Percentiles rank a stretch among this genome's conserved stretches.
Evolutionary conservation across 495 filamentous ascomycete genomes (phyloP).

Genomic region (Bryoglossum gracile): DNA sequence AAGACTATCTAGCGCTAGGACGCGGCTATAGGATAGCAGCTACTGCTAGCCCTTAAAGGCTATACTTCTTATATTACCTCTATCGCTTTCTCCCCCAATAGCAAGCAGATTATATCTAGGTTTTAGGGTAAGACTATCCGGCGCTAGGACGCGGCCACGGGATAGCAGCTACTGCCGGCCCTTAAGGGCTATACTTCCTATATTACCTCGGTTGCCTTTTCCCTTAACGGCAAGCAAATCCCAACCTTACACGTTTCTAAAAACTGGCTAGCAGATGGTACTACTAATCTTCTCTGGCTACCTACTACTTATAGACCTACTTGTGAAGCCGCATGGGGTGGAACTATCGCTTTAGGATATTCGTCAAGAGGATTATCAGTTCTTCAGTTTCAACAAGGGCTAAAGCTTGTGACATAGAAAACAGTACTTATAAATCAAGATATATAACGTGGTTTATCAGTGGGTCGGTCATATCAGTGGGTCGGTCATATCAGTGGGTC

Average conservation of each 20-base stretch:
- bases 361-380: slow-evolving; percentile 1
- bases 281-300: slow-evolving; percentile 5
- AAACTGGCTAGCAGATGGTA: background rate
- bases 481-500: background rate
- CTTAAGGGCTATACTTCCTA: slow-evolving; percentile 3
- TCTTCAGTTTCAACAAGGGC: background rate
- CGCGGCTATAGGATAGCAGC: too few relatives aligned
- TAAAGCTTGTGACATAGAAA: slow-evolving; percentile 2
- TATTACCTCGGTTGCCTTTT: background rate
- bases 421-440: background rate
- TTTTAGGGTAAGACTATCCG: slow-evolving; percentile 1
- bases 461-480: too few relatives aligned
- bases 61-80: background rate
- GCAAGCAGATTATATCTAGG: slow-evolving; percentile 1
- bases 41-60: too few relatives aligned
- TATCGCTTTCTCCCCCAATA: slow-evolving; percentile 7
- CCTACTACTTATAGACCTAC: slow-evolving; percentile 5
- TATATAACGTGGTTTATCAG: background rate
- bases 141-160: slow-evolving; percentile 3
- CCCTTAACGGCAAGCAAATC: slow-evolving; percentile 11
- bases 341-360: slow-evolving; percentile 1
- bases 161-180: background rate
- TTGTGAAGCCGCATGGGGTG: slow-evolving; percentile 2
- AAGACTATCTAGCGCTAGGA: too few relatives aligned
- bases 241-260: slow-evolving; percentile 3